Evolutionary conservation across 2,329 filamentous ascomycete species (phyloP), one percentile per base, ranked within the genome.

Genomic region (Stemphylium beticola): DNA sequence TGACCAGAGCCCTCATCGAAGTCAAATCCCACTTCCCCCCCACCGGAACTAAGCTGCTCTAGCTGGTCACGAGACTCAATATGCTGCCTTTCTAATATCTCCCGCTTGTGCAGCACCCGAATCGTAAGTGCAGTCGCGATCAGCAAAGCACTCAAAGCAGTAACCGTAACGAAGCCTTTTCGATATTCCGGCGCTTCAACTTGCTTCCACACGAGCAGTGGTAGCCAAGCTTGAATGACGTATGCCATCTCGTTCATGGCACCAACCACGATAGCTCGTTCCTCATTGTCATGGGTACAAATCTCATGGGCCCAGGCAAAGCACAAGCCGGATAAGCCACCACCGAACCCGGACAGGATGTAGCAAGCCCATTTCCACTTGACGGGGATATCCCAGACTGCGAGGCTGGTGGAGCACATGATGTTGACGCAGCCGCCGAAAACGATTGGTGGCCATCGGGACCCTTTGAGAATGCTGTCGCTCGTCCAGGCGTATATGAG

Each of bases 221-320:
- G 88, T 37, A 91, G 69, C 87, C 87, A 90, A 0, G 87, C 85
- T 65, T 90, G 86, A 38, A 91, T 73, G 1, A 89, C 85, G 55
- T 89, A 89, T 0, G 86, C 87, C 76, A 90, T 82, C 66, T 87
- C 82, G 55, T 90, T 90, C 85, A 90, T 90, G 14, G 79, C 75
- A 0, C 80, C 87, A 0, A 87, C 81, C 0, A 90, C 85, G 4
- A 91, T 76, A 0, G 87, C 86, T 9, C 87, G 77, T 73, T 90
- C 87, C 69, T 90, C 87, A 49, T 86, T 84, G 41, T 87, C 80
- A 3, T 74, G 74, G 3, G 79, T 75, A 54, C 82, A 85, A 17
- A 84, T 83, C 57, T 85, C 83, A 48, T 84, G 80, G 0, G 80
- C 78, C 81, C 82, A 84, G 68, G 82, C 81, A 73, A 83, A 81